phyloP scores from a whole-genome alignment of 192 early-diverging fungal species.

The Linnemannia zychae region DNA sequence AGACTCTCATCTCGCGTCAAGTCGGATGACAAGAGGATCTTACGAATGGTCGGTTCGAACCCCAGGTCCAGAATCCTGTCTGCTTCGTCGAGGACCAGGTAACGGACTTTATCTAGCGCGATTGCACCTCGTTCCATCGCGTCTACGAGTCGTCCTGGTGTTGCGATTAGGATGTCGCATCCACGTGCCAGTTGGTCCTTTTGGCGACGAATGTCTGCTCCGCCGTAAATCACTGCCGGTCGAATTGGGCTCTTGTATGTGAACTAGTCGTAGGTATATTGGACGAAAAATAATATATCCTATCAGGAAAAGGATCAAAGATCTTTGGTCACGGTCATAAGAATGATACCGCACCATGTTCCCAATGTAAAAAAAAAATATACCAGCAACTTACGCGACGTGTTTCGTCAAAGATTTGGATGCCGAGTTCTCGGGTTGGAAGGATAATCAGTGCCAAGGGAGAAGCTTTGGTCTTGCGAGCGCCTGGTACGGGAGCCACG shows the following conservation, averaged over 20 bases:
- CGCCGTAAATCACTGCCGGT: conserved; percentile 86
- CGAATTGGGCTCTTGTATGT: conserved; percentile 43
- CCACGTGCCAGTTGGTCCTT: conserved; percentile 87
- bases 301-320: too few relatives aligned
- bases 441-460: conserved; percentile 84
- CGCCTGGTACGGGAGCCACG: conserved; percentile 37
- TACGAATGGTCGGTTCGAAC: conserved; percentile 93
- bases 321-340: too few relatives aligned
- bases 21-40: conserved; percentile 82
- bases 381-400: conserved; percentile 56
- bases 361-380: too few relatives aligned
- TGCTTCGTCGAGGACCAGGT: conserved; percentile 85
- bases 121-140: conserved; percentile 89
- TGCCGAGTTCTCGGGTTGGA: conserved; percentile 86
- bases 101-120: conserved; percentile 78
- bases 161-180: conserved; percentile 95
- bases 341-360: too few relatives aligned
- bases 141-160: conserved; percentile 94
- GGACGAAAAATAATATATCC: too few relatives aligned
- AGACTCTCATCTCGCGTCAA: conserved; percentile 77
- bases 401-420: conserved; percentile 88
- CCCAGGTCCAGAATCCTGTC: conserved; percentile 98
- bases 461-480: conserved; percentile 63
- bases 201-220: conserved; percentile 87
- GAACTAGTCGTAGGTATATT: too few relatives aligned